Conservation (phyloP, 306 rosid genomes). For the Hippophae gyantsensis region DNA sequence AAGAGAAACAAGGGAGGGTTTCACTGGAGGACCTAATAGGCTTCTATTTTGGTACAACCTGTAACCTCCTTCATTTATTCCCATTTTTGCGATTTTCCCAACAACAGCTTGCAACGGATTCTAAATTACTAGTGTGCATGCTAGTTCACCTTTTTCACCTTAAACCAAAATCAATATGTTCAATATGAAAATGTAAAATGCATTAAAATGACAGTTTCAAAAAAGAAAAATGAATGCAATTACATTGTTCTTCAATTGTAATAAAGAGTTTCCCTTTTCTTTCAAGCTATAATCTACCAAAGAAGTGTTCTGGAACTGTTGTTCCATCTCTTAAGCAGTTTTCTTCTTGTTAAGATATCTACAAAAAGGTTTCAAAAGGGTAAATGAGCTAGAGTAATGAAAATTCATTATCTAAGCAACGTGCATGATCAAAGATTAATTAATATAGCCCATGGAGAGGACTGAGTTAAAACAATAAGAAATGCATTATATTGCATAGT, state of each 20-base stretch:
- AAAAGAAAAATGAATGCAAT: constrained; percentile 17
- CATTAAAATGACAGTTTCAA: neutral
- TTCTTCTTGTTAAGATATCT: too few species aligned
- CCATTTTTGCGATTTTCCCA: constrained; percentile 30
- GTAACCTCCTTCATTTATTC: constrained; percentile 18
- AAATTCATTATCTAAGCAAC: too few species aligned
- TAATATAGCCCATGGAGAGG: too few species aligned
- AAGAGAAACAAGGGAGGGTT: constrained; percentile 20
- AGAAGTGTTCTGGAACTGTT: too few species aligned
- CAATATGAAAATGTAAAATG: constrained; percentile 4
- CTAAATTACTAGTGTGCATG: constrained; percentile 13
- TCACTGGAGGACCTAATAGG: constrained; percentile 14
- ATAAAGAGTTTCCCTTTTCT: constrained; percentile 82
- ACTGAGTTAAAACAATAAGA: constrained; percentile 11
- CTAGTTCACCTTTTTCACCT: constrained; percentile 32
- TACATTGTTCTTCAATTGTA: constrained; percentile 70
- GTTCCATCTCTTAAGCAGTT: too few species aligned
- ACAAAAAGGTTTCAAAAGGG: too few species aligned
- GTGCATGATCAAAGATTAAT: too few species aligned
- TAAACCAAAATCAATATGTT: constrained; percentile 12
- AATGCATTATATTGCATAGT: constrained; percentile 13
- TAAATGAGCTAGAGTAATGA: too few species aligned
- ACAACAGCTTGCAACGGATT: constrained; percentile 55
- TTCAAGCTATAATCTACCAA: constrained; percentile 77
- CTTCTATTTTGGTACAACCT: constrained; percentile 9